These are phyloP conservation scores for Verticillium longisporum DNA, from an alignment of 2,329 filamentous ascomycete species.

Conservation along the genomic window DNA sequence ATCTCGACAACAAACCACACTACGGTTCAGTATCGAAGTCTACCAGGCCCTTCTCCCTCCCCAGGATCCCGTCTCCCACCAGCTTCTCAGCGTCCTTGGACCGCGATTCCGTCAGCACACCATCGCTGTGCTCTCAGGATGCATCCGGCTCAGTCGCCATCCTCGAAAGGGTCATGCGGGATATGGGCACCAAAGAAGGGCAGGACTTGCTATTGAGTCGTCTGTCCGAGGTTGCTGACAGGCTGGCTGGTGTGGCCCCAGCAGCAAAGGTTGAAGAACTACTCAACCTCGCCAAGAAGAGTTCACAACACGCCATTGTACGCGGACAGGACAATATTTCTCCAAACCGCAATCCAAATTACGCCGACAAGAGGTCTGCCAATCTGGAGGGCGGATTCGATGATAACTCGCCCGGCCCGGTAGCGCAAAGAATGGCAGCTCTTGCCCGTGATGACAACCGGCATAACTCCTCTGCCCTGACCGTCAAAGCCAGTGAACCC, in stretches of 20 bases:
- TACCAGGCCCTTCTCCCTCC: constrained; percentile 66
- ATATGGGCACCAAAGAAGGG: constrained; percentile 97
- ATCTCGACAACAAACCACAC: constrained; percentile 67
- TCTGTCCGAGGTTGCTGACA: constrained; percentile 67
- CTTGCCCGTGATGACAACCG: constrained; percentile 34
- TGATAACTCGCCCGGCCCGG: constrained; percentile 19
- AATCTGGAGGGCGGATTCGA: constrained; percentile 26
- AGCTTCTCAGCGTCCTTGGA: constrained; percentile 74
- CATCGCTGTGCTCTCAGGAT: constrained; percentile 56
- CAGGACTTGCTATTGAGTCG: constrained; percentile 67
- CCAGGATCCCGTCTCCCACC: constrained; percentile 78
- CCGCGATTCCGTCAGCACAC: constrained; percentile 64
- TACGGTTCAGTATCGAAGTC: constrained; percentile 51
- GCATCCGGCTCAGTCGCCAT: constrained; percentile 59
- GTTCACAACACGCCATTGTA: constrained; percentile 29
- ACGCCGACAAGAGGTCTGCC: constrained; percentile 25
- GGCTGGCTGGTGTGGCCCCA: constrained; percentile 57
- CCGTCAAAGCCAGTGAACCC: constrained; percentile 43
- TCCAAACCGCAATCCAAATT: constrained; percentile 15
- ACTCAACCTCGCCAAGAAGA: constrained; percentile 52
- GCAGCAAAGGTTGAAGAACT: constrained; percentile 63
- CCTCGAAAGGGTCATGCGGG: constrained; percentile 86
- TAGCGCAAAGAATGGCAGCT: constrained; percentile 35
- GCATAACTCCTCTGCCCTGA: constrained; percentile 37
- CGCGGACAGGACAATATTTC: neutral